Percentiles rank a stretch among this genome's conserved stretches.
Evolutionary conservation across 179 eudicot species (phyloP).

Genomic region (Actinidia arguta): DNA sequence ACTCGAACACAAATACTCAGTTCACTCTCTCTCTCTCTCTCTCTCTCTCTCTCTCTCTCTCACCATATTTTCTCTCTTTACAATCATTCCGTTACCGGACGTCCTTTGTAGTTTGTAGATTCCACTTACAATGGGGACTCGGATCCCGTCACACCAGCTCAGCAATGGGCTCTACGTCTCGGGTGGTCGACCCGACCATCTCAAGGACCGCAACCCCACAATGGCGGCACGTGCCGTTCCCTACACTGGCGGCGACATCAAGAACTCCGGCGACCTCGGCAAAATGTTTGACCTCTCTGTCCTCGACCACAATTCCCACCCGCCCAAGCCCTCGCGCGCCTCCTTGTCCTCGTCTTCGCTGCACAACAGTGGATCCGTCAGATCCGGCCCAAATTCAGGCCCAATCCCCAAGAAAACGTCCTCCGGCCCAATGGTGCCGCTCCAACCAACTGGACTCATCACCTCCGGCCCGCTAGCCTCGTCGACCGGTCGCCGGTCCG

Average conservation of each 20-base stretch:
- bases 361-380: slow-evolving; percentile 67
- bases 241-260: slow-evolving; percentile 87
- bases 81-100: not conserved
- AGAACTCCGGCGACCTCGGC: slow-evolving; percentile 82
- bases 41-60: not conserved
- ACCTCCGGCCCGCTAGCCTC: slow-evolving; percentile 78
- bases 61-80: not conserved
- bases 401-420: slow-evolving; percentile 46
- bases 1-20: not conserved
- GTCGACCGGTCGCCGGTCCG: slow-evolving; percentile 49
- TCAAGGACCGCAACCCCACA: slow-evolving; percentile 50
- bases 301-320: slow-evolving; percentile 26
- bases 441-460: slow-evolving; percentile 83
- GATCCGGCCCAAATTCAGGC: slow-evolving; percentile 77
- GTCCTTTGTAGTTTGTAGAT: no score
- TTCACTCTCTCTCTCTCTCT: not conserved
- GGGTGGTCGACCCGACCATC: slow-evolving; percentile 59
- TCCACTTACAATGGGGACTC: slow-evolving; percentile 18
- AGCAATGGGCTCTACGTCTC: slow-evolving; percentile 80
- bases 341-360: slow-evolving; percentile 45
- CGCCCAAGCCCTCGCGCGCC: slow-evolving; percentile 37
- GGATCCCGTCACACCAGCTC: slow-evolving; percentile 78
- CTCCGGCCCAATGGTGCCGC: slow-evolving; percentile 59
- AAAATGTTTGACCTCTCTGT: slow-evolving; percentile 66
- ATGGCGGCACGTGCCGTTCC: slow-evolving; percentile 58